Evolutionary conservation across 345 rosid species (phyloP).

Genomic region (Bretschneidera sinensis): DNA sequence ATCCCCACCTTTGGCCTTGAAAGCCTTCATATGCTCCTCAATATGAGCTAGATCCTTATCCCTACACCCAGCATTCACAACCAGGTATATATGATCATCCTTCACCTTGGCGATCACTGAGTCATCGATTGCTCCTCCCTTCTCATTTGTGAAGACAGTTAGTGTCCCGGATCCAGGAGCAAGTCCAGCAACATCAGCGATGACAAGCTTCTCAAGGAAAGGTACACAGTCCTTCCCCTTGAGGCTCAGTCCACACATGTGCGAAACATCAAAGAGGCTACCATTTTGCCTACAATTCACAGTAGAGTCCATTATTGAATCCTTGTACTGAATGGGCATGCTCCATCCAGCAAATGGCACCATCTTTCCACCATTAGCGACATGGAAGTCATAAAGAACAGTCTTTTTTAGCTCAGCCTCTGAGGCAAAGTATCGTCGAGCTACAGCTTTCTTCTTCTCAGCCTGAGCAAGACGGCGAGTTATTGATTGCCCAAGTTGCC

Average conservation of each 20-base stretch:
- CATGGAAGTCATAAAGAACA: conserved; percentile 81
- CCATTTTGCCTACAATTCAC: conserved; percentile 90
- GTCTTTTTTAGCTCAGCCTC: conserved; percentile 89
- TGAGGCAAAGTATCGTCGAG: conserved; percentile 65
- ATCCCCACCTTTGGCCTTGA: conserved; percentile 87
- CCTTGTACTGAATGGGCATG: conserved; percentile 99
- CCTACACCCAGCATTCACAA: conserved; percentile 98
- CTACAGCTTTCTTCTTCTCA: conserved; percentile 64
- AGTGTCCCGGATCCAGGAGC: conserved; percentile 84
- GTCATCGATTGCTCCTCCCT: conserved; percentile 96
- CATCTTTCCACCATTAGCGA: conserved; percentile 86
- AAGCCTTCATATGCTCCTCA: conserved; percentile 92
- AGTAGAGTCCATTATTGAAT: conserved; percentile 94
- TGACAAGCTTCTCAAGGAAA: conserved; percentile 86
- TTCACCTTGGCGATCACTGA: conserved; percentile 88
- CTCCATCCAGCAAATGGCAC: conserved; percentile 99
- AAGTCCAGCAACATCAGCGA: conserved; percentile 91
- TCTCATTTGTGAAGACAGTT: conserved; percentile 89
- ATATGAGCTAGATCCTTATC: conserved; percentile 98
- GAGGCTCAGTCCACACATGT: conserved; percentile 96
- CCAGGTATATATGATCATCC: conserved; percentile 78
- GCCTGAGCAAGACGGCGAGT: conserved; percentile 72
- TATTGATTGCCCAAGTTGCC: conserved; percentile 96
- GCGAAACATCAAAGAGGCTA: conserved; percentile 86
- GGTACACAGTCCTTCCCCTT: conserved; percentile 90